Base-by-base conservation (phyloP, 768 basidiomycete species). In the Termitomyces bulborhizus region DNA sequence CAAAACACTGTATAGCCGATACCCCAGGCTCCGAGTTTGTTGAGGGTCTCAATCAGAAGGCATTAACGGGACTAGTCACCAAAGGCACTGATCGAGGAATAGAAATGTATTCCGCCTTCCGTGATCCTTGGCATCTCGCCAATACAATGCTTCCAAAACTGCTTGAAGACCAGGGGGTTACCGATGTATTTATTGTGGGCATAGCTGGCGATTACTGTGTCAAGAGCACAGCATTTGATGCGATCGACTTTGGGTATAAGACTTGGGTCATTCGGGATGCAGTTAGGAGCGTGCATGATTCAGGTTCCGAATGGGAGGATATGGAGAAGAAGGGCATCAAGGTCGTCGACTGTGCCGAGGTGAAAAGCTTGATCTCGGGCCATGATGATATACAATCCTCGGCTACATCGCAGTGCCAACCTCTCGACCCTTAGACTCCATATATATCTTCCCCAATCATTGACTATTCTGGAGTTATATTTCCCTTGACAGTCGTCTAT, bases 31-130 rank as follows among this genome's bases (percentile, higher is more conserved):
- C 80, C 16, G 79, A 82, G 60, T 75, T 92, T 42, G 82, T 87
- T 29, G 63, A 73, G 3, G 79, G 76, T 26, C 62, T 92, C n/a
- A 62, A 73, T 48, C 66, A 69, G 27, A 65, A 65, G 36, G 64
- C 64, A 41, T 68, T 78, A 43, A 76, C 79, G 37, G 68, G 72
- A 9, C 68, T 82, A 39, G 66, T 80, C 15, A 67, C 69, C 54
- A 85, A 85, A 72, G 88, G 87, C 40, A 73, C 66, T 4, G 71
- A 90, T 57, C 66, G 66, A 1, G 73, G 72, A 32, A 75, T 91
- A 60, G 91, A 93, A 65, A 84, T 84, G 42, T 93, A 93, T 64
- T 89, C 86, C n/a, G 90, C 86, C 1, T 93, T 93, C 63, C 76
- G 73, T 46, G 83, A 85, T 61, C 76, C 79, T 42, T 80, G 81